phyloP scores from a whole-genome alignment of 106 monocot species.

The Platanthera zijinensis region DNA sequence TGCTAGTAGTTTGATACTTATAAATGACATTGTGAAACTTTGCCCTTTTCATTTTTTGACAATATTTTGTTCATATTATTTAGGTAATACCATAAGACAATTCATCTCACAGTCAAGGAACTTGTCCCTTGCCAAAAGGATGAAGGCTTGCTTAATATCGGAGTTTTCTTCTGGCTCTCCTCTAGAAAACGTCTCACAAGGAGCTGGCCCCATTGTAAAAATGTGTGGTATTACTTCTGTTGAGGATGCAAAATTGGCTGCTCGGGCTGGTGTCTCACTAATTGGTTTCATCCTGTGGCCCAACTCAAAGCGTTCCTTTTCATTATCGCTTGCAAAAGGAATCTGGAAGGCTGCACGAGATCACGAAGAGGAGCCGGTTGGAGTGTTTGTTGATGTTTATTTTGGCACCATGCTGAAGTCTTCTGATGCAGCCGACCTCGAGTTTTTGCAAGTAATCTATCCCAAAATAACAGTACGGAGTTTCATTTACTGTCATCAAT shows the following conservation, averaged over 20 bases:
- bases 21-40: background rate
- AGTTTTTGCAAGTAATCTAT: too few relatives aligned
- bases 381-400: too few relatives aligned
- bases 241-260: conserved; percentile 69
- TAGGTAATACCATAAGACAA: background rate
- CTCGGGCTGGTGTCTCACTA: conserved; percentile 56
- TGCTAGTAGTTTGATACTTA: background rate
- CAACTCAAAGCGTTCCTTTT: conserved; percentile 74
- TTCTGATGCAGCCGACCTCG: too few relatives aligned
- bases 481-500: too few relatives aligned
- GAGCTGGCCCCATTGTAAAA: conserved; percentile 50
- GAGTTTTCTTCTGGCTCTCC: conserved; percentile 10
- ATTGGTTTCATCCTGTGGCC: conserved; percentile 98
- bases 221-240: conserved; percentile 93
- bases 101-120: conserved; percentile 7
- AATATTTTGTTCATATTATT: background rate
- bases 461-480: too few relatives aligned
- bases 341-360: conserved; percentile 65
- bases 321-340: conserved; percentile 54
- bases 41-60: background rate
- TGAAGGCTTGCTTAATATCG: conserved; percentile 5
- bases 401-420: too few relatives aligned
- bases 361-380: conserved; percentile 59
- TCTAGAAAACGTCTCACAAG: conserved; percentile 10
- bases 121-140: conserved; percentile 11